These are phyloP conservation scores for Bretschneidera sinensis DNA, from an alignment of 345 rosid genomes.

Conservation along the genomic window DNA sequence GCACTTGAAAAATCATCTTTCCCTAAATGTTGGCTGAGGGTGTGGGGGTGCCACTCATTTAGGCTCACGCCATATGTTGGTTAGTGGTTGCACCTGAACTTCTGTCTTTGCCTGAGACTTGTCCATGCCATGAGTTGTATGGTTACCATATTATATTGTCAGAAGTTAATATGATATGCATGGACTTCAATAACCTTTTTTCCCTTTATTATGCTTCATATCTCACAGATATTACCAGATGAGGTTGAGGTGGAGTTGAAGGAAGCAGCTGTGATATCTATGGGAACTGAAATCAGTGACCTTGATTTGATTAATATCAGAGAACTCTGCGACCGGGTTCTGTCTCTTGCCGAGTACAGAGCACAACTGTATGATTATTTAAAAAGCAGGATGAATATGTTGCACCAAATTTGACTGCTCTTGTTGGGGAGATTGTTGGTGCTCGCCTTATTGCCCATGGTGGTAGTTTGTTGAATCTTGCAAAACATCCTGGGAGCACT, in stretches of 20 bases:
- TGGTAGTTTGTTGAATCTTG: slow-evolving; percentile 84
- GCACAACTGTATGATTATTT: slow-evolving; percentile 83
- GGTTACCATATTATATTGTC: too few species aligned
- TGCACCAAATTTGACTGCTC: slow-evolving; percentile 92
- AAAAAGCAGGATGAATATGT: slow-evolving; percentile 86
- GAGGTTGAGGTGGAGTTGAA: slow-evolving; percentile 73
- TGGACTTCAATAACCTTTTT: neutral
- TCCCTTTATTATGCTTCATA: neutral
- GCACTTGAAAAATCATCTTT: too few species aligned
- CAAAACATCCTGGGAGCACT: slow-evolving; percentile 93
- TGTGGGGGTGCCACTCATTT: too few species aligned
- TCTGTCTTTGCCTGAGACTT: too few species aligned
- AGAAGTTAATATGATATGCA: neutral
- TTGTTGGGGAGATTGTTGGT: slow-evolving; percentile 96
- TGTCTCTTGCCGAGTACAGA: slow-evolving; percentile 82
- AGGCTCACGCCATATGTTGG: too few species aligned
- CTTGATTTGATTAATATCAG: slow-evolving; percentile 67
- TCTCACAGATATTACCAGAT: slow-evolving; percentile 52
- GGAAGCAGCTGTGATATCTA: slow-evolving; percentile 82
- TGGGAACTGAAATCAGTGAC: slow-evolving; percentile 91
- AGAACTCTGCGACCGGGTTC: slow-evolving; percentile 84
- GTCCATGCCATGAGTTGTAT: too few species aligned
- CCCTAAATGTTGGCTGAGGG: too few species aligned
- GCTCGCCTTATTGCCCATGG: slow-evolving; percentile 95
- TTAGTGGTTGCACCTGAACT: too few species aligned